Evolutionary conservation across 2,329 filamentous ascomycete species (phyloP).

Genomic region (Pleomassaria siparia): DNA sequence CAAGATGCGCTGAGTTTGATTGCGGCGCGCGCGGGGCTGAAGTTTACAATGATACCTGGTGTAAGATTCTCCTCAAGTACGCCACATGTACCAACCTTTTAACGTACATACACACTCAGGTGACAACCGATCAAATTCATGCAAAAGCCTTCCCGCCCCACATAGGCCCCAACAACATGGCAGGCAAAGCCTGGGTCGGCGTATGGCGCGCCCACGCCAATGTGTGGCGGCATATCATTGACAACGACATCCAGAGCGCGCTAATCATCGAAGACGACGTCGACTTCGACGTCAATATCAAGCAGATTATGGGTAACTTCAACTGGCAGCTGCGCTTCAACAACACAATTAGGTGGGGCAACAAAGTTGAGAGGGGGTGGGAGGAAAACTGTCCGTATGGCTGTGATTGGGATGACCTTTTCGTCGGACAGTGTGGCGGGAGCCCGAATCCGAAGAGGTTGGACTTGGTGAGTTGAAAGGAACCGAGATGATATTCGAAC

Average conservation of each 20-base stretch:
- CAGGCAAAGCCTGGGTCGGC: slow-evolving; percentile 8
- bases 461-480: slow-evolving; percentile 6
- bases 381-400: slow-evolving; percentile 18
- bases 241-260: slow-evolving; percentile 16
- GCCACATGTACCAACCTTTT: not conserved
- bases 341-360: slow-evolving; percentile 18
- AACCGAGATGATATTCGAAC: not conserved
- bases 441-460: slow-evolving; percentile 12
- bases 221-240: slow-evolving; percentile 16
- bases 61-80: slow-evolving; percentile 2
- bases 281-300: slow-evolving; percentile 19
- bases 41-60: slow-evolving; percentile 16
- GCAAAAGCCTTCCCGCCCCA: slow-evolving; percentile 13
- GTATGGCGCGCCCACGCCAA: slow-evolving; percentile 18
- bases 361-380: slow-evolving; percentile 18
- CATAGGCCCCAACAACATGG: slow-evolving; percentile 8
- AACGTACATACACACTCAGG: not conserved
- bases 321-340: slow-evolving; percentile 18
- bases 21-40: slow-evolving; percentile 11
- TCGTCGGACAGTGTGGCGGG: slow-evolving; percentile 15
- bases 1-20: slow-evolving; percentile 18
- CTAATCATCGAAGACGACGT: slow-evolving; percentile 20
- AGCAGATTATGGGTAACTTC: slow-evolving; percentile 15
- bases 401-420: slow-evolving; percentile 21
- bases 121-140: slow-evolving; percentile 8